These are phyloP conservation scores for Pseudogymnoascus pannorum DNA, from an alignment of 2,329 filamentous ascomycete species.

Conservation along the genomic window DNA sequence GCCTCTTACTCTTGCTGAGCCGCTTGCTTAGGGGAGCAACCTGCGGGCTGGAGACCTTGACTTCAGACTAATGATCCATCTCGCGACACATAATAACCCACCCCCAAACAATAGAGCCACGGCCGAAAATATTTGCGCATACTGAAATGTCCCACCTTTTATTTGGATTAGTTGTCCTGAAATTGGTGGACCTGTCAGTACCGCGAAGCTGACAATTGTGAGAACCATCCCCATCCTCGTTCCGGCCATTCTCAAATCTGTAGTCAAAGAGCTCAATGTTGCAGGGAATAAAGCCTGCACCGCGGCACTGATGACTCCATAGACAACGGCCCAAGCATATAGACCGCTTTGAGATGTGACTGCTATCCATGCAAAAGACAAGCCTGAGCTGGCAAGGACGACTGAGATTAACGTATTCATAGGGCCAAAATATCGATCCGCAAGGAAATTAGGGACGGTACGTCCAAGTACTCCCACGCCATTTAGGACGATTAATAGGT, in stretches of 20 bases:
- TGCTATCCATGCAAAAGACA: constrained; percentile 41
- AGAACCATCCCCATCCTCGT: constrained; percentile 53
- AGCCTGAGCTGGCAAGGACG: constrained; percentile 25
- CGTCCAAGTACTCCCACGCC: constrained; percentile 42
- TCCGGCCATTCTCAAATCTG: constrained; percentile 44
- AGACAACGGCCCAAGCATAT: constrained; percentile 42
- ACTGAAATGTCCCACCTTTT: constrained; percentile 17
- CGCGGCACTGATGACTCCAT: constrained; percentile 41
- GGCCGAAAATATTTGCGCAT: constrained; percentile 20
- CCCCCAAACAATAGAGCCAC: constrained; percentile 28
- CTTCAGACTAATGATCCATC: constrained; percentile 31
- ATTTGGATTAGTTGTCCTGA: constrained; percentile 21
- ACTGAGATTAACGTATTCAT: constrained; percentile 44
- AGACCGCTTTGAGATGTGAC: constrained; percentile 35
- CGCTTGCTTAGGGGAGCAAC: too few relatives aligned
- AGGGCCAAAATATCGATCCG: constrained; percentile 41
- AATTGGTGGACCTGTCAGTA: constrained; percentile 24
- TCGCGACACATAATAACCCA: constrained; percentile 43
- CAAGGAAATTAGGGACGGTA: constrained; percentile 38
- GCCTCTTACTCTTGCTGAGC: too few relatives aligned
- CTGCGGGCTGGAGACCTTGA: too few relatives aligned
- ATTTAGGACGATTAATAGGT: constrained; percentile 46
- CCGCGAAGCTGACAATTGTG: constrained; percentile 40
- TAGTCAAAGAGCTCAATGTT: constrained; percentile 40
- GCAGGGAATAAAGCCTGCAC: constrained; percentile 45